These are phyloP conservation scores for Plantago ovata DNA, from an alignment of 257 asterid genomes.

Conservation along the genomic window DNA sequence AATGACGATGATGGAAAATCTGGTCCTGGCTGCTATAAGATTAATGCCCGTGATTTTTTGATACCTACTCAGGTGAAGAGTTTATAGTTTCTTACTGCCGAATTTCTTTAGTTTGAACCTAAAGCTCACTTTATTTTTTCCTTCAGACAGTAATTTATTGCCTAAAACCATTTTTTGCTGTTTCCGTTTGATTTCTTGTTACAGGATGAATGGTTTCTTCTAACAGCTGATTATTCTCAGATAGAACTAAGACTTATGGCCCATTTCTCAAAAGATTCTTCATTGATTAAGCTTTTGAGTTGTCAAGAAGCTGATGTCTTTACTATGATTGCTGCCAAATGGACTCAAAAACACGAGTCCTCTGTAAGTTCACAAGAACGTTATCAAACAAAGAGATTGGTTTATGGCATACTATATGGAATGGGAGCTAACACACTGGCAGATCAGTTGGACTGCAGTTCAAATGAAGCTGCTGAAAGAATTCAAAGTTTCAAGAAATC, in stretches of 20 bases:
- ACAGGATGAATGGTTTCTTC: constrained; percentile 88
- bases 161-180: constrained; percentile 10
- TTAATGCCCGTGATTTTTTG: constrained; percentile 88
- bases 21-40: constrained; percentile 35
- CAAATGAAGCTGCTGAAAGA: constrained; percentile 77
- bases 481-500: constrained; percentile 71
- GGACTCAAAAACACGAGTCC: constrained; percentile 69
- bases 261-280: constrained; percentile 83
- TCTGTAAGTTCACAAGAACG: constrained; percentile 71
- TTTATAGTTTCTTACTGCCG: constrained; percentile 16
- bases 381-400: constrained; percentile 80
- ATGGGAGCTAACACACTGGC: constrained; percentile 85
- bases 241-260: constrained; percentile 97
- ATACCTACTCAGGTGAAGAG: constrained; percentile 79
- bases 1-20: constrained; percentile 39
- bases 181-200: constrained; percentile 30
- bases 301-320: constrained; percentile 73
- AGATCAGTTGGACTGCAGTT: constrained; percentile 74
- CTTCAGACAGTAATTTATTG: constrained; percentile 10
- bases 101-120: constrained; percentile 6
- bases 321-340: constrained; percentile 87
- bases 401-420: constrained; percentile 89
- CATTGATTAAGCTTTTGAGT: constrained; percentile 61
- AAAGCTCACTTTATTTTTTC: constrained; percentile 13
- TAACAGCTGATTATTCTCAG: constrained; percentile 94